These are phyloP conservation scores for Pseudogymnoascus sp. DNA, from an alignment of 2,329 filamentous ascomycete genomes.

Conservation along the genomic window DNA sequence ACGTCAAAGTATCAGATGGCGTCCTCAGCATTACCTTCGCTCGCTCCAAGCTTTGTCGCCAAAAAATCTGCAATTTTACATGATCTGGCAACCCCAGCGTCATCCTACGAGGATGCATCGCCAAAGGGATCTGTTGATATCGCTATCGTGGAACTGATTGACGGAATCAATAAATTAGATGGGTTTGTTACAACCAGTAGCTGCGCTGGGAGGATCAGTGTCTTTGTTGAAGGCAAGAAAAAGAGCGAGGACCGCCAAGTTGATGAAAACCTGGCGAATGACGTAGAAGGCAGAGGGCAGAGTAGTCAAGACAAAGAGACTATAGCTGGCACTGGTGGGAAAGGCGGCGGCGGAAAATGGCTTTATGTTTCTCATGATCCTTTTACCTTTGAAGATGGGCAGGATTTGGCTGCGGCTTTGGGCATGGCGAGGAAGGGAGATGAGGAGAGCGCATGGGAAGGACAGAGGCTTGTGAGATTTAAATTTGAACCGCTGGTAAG, in stretches of 20 bases:
- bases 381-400: constrained; percentile 33
- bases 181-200: constrained; percentile 89
- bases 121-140: constrained; percentile 84
- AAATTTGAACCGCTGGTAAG: constrained; percentile 94
- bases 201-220: constrained; percentile 78
- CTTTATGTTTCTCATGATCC: constrained; percentile 82
- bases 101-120: constrained; percentile 72
- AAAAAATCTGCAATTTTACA: constrained; percentile 69
- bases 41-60: constrained; percentile 37
- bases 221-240: constrained; percentile 76
- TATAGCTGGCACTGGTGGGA: constrained; percentile 65
- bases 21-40: neutral
- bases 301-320: constrained; percentile 24
- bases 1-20: neutral
- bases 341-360: constrained; percentile 79
- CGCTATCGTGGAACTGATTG: constrained; percentile 69
- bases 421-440: constrained; percentile 33
- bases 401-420: constrained; percentile 30
- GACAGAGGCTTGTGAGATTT: constrained; percentile 62
- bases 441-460: constrained; percentile 15
- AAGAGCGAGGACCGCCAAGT: neutral
- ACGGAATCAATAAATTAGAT: constrained; percentile 65
- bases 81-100: constrained; percentile 60
- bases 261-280: constrained; percentile 11
- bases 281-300: constrained; percentile 13